These are phyloP conservation scores for Telopea speciosissima DNA, from an alignment of 177 flowering plant species.

Conservation along the genomic window DNA sequence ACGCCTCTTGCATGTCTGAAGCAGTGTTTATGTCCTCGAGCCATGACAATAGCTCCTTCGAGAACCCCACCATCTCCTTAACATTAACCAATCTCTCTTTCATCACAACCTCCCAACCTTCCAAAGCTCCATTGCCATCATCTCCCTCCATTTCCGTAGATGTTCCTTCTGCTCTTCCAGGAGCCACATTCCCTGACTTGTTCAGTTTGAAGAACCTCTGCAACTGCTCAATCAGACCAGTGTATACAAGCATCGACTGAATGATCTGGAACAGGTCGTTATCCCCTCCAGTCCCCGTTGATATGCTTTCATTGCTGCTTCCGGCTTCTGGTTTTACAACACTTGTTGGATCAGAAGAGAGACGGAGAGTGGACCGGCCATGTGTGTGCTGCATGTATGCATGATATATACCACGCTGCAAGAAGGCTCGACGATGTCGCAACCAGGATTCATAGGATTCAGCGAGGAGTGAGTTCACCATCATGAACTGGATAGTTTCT, in stretches of 20 bases:
- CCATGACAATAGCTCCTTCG: slow-evolving; percentile 84
- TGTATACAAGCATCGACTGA: slow-evolving; percentile 87
- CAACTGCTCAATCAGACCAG: slow-evolving; percentile 90
- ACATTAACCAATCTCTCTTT: slow-evolving; percentile 70
- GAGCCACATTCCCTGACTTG: slow-evolving; percentile 23
- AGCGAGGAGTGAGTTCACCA: slow-evolving; percentile 87
- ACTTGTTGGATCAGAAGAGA: slow-evolving; percentile 32
- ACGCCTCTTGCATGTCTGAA: slow-evolving; percentile 76
- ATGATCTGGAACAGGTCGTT: slow-evolving; percentile 49
- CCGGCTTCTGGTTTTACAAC: slow-evolving; percentile 24
- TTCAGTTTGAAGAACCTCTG: slow-evolving; percentile 71
- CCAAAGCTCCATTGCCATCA: slow-evolving; percentile 31
- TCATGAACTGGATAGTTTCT: slow-evolving; percentile 96
- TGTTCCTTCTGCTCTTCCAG: slow-evolving; percentile 23
- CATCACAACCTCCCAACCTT: slow-evolving; percentile 81
- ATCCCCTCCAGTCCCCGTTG: slow-evolving; percentile 15
- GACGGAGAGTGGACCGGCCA: slow-evolving; percentile 44
- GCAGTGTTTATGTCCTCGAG: slow-evolving; percentile 78
- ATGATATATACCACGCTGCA: slow-evolving; percentile 89
- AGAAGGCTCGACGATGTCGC: slow-evolving; percentile 68
- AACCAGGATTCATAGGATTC: slow-evolving; percentile 91
- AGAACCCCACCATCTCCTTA: slow-evolving; percentile 81
- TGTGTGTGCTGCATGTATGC: slow-evolving; percentile 86
- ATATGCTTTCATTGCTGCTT: slow-evolving; percentile 16
- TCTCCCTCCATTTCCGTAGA: slow-evolving; percentile 27